phyloP scores from a whole-genome alignment of 2,329 filamentous ascomycete genomes.

The Alternaria tenuissima region DNA sequence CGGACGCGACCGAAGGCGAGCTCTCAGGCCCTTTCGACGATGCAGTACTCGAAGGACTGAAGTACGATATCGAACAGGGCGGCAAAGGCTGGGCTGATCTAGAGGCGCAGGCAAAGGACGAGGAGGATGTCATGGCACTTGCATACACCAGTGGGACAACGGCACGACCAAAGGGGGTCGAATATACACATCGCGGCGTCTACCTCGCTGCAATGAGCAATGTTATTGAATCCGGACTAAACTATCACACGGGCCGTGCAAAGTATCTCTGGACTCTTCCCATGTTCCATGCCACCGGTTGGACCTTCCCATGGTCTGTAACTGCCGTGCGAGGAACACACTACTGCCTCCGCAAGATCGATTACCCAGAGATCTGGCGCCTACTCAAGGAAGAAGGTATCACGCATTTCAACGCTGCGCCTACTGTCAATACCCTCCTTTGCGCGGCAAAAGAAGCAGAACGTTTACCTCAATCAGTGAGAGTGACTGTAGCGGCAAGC shows the following conservation, averaged over 20 bases:
- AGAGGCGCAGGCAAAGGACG: conserved; percentile 72
- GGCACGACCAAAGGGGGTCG: conserved; percentile 88
- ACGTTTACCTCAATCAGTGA: conserved; percentile 72
- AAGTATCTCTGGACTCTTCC: conserved; percentile 92
- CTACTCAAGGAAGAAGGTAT: conserved; percentile 85
- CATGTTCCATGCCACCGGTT: conserved; percentile 77
- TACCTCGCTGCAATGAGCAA: conserved; percentile 89
- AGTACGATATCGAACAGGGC: conserved; percentile 72
- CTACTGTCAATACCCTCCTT: conserved; percentile 93
- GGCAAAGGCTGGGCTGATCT: conserved; percentile 79
- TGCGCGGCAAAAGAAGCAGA: conserved; percentile 81
- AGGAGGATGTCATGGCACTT: conserved; percentile 84
- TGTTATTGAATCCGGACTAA: conserved; percentile 86
- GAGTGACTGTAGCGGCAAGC: conserved; percentile 90
- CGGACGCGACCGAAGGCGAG: conserved; percentile 76
- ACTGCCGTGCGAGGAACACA: conserved; percentile 93
- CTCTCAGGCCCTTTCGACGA: conserved; percentile 82
- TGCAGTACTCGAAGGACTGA: conserved; percentile 81
- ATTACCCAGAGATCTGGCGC: conserved; percentile 92
- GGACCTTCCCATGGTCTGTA: conserved; percentile 94
- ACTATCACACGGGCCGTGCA: conserved; percentile 72
- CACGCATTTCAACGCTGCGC: conserved; percentile 95
- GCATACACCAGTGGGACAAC: conserved; percentile 96
- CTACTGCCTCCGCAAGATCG: conserved; percentile 92
- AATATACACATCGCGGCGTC: conserved; percentile 86